These are phyloP conservation scores for Colletotrichum simmondsii DNA, from an alignment of 2,329 filamentous ascomycete genomes.

Conservation along the genomic window DNA sequence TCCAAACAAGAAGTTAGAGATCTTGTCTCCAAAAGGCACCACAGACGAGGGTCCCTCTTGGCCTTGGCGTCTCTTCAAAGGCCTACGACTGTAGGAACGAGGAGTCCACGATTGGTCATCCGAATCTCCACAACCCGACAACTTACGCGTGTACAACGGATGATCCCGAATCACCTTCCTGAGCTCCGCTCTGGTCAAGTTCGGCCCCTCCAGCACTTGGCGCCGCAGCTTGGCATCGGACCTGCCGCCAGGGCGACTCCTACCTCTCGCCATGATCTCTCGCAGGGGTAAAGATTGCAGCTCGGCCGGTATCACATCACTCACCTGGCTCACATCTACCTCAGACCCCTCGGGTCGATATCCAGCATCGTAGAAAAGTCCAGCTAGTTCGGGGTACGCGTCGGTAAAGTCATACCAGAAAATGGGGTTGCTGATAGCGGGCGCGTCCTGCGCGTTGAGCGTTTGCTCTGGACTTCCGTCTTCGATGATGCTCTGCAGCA, in stretches of 20 bases:
- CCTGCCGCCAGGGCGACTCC: neutral
- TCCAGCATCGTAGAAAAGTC: constrained; percentile 36
- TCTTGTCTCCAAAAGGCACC: neutral
- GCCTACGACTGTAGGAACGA: neutral
- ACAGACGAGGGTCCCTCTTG: neutral
- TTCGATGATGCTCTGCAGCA: constrained; percentile 44
- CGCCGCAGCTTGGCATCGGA: too few relatives aligned
- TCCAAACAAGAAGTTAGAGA: neutral
- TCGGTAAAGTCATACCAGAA: constrained; percentile 40
- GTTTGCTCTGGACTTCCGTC: constrained; percentile 35
- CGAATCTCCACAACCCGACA: neutral
- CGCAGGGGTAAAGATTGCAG: too few relatives aligned
- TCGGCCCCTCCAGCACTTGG: neutral
- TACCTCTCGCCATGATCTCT: too few relatives aligned
- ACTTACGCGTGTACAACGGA: neutral
- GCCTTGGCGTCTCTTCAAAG: too few relatives aligned
- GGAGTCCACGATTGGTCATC: neutral
- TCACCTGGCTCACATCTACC: neutral
- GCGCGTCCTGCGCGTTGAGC: constrained; percentile 25
- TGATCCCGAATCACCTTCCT: neutral
- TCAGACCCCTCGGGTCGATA: neutral
- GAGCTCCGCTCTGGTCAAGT: neutral
- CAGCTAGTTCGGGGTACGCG: constrained; percentile 12
- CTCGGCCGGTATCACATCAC: too few relatives aligned
- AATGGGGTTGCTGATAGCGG: constrained; percentile 25